Evolutionary conservation across 768 basidiomycete species (phyloP), one percentile per base, ranked within the genome.

Genomic region (Pisolithus microcarpus): DNA sequence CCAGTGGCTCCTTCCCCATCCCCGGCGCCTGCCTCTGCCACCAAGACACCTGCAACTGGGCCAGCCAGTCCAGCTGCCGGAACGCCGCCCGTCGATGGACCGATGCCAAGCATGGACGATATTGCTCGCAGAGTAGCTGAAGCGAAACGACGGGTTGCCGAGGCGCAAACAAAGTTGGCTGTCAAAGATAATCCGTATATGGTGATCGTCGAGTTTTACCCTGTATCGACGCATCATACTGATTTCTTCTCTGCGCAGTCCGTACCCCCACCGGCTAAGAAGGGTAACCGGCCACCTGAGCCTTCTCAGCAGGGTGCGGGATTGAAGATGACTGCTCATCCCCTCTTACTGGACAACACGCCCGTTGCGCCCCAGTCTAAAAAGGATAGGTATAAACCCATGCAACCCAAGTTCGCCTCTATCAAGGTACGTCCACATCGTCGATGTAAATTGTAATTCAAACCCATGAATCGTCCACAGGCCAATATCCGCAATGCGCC

Each of bases 401-500:
- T 99, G 94, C 93, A 94, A 56, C 96, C 96, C 46, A 99, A 99
- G 68, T 99, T 98, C 66, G 90, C 94, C 0, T 91, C 91, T 3
- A 93, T 95, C 68, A 92, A 87, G 74, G 90, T 85, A 18, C 44
- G 72, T 58, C 30, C 42, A 11, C 23, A 38, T 19, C 11, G 23
- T 24, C 13, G 10, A 10, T 3, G 42, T 24, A 11, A n/a, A 13
- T 31, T n/a, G 13, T 50, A 38, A 23, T 39, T 19, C 44, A 21
- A 53, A 1, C n/a, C 46, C 4, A 34, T n/a, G 23, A 18, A 13
- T 11, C 45, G 15, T 34, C 31, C 3, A 34, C 46, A 84, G 77
- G 88, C 88, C 5, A 94, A 95, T 58, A 78, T 78, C 8, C 81
- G 90, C n/a, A 86, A 82, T 52, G 75, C 75, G 3, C 81, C 87